Base-by-base conservation (phyloP, 192 early-diverging fungal genomes). In the Helicostylum pulchrum region DNA sequence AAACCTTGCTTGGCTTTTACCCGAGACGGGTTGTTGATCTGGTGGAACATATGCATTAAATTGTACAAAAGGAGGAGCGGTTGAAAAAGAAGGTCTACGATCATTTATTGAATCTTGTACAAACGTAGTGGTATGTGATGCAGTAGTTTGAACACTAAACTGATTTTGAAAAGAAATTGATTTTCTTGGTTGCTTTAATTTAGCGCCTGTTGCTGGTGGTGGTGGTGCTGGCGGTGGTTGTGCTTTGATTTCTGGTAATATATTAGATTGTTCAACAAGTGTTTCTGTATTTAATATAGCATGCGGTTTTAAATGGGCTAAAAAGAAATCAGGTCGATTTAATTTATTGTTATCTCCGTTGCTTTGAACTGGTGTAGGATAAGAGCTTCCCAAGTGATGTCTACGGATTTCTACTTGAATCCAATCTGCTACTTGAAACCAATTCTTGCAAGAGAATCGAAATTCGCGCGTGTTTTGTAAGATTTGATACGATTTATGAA, bases 331-430 rank as follows among this genome's bases (percentile, higher is more conserved):
- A 15, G 52, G 47, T 3, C 34, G 12, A 12, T 19, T 51, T 11
- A 42, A 9, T 2, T 14, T 67, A 46, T 15, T n/a, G 14, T 61
- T 19, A 46, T 48, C 15, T 68, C 55, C 6, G 15, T 7, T 19
- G 61, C 11, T 26, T 26, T 26, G 26, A 26, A 32, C 36, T 19
- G 51, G 21, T 17, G 32, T 62, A 52, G 52, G 26, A 19, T 54
- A 60, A 17, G 64, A 59, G 12, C 42, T 42, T 15, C 36, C 49
- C 2, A 66, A 17, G 1, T 57, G 44, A 26, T 67, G 65, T 3
- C 54, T 52, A 12, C n/a, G 14, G 15, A 72, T 72, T 66, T 72
- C 74, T n/a, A 61, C 49, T 26, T 71, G 62, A 43, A 75, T 61
- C 74, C 74, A 75, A 36, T 70, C 65, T 9, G 55, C 58, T 21